Conservation (phyloP, 108 stramenopile genomes). For the Skeletonema costatum region DNA sequence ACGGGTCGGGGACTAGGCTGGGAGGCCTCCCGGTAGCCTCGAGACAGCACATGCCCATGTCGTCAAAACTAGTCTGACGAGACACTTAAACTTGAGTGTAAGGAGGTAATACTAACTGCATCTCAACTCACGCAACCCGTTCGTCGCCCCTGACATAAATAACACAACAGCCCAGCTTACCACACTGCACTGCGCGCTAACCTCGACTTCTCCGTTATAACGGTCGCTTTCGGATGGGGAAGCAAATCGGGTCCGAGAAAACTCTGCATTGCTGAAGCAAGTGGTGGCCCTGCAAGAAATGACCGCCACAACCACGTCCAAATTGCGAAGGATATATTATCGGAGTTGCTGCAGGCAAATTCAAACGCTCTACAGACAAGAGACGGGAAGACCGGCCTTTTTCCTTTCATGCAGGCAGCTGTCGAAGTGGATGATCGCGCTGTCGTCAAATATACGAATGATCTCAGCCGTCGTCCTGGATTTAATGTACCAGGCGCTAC, state of each 20-base stretch:
- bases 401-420: constrained; percentile 71
- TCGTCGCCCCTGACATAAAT: constrained; percentile 28
- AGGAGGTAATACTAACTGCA: constrained; percentile 49
- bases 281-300: constrained; percentile 18
- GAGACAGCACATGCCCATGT: constrained; percentile 24
- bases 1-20: constrained; percentile 56
- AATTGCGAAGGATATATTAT: constrained; percentile 46
- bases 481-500: constrained; percentile 13
- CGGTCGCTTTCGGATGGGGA: constrained; percentile 46
- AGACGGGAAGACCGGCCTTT: constrained; percentile 61
- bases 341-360: constrained; percentile 50
- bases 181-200: constrained; percentile 66
- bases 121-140: too few species aligned
- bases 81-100: constrained; percentile 50
- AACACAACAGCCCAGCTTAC: constrained; percentile 58
- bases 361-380: constrained; percentile 52
- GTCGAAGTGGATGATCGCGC: background rate
- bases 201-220: constrained; percentile 61
- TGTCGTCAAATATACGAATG: constrained; percentile 26
- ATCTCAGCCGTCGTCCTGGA: constrained; percentile 31
- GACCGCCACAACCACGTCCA: constrained; percentile 20
- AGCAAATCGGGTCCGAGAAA: constrained; percentile 44
- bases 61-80: constrained; percentile 52
- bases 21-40: constrained; percentile 39
- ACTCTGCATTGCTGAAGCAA: constrained; percentile 32